phyloP scores from a whole-genome alignment of 257 asterid species.

The Primulina eburnea region DNA sequence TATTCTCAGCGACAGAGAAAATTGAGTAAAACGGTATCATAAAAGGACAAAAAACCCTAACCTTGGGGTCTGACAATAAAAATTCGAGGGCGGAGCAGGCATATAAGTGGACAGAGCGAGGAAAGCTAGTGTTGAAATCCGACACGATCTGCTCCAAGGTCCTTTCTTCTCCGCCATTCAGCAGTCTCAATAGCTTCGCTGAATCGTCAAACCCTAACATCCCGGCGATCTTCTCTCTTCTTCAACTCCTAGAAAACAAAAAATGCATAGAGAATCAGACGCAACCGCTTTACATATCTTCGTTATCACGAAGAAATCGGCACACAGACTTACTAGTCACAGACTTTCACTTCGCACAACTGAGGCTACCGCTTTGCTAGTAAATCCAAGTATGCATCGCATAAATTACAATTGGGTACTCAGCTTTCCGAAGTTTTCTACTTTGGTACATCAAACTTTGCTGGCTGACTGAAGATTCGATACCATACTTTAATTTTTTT shows the following conservation, averaged over 20 bases:
- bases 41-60: slow-evolving; percentile 33
- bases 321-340: background rate
- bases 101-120: slow-evolving; percentile 44
- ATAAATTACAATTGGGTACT: background rate
- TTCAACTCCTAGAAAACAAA: background rate
- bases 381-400: background rate
- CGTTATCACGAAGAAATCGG: background rate
- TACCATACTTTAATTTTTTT: too few species aligned
- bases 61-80: slow-evolving; percentile 55
- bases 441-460: background rate
- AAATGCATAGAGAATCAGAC: background rate
- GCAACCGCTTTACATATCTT: background rate
- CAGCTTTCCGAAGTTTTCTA: too few species aligned
- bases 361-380: background rate
- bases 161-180: slow-evolving; percentile 64
- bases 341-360: background rate
- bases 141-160: slow-evolving; percentile 61
- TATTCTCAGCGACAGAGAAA: background rate
- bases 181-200: slow-evolving; percentile 52
- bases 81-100: slow-evolving; percentile 77
- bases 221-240: background rate
- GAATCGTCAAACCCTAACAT: slow-evolving; percentile 61
- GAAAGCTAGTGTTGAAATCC: slow-evolving; percentile 55
- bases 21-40: slow-evolving; percentile 15
- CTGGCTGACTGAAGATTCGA: too few species aligned